phyloP scores from a whole-genome alignment of 805 yeast genomes.

The Saccharomycopsis sp. region DNA sequence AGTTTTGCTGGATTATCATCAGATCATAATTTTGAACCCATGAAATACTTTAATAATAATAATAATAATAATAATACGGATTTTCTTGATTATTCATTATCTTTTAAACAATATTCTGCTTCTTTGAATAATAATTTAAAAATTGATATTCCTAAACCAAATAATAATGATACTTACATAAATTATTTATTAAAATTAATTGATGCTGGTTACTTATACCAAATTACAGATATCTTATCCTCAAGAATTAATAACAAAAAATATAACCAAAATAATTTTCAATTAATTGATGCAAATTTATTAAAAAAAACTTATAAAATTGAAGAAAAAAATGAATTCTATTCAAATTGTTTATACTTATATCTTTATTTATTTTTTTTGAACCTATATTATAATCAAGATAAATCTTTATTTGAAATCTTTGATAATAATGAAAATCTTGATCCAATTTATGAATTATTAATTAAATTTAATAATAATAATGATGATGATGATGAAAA shows the following conservation, averaged over 20 bases:
- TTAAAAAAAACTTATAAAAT: not conserved
- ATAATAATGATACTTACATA: constrained; percentile 6
- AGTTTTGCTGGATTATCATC: not conserved
- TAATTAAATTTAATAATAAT: not conserved
- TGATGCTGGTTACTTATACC: constrained; percentile 13
- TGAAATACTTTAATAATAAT: not conserved
- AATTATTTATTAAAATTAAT: constrained; percentile 8
- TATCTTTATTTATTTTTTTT: constrained; percentile 14
- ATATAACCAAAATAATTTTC: not conserved
- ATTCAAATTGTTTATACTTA: constrained; percentile 12
- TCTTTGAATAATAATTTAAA: not conserved
- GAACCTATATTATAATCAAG: constrained; percentile 8
- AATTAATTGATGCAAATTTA: not conserved
- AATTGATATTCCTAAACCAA: constrained; percentile 5
- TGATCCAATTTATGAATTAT: not conserved
- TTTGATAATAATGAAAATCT: not conserved
- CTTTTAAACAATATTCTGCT: constrained; percentile 1
- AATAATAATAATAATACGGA: too few species aligned
- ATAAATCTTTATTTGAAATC: too few species aligned
- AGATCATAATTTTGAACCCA: not conserved
- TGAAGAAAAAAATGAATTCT: constrained; percentile 7
- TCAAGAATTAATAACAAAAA: constrained; percentile 10
- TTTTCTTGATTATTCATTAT: not conserved
- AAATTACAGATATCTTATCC: constrained; percentile 12
- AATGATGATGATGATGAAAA: too few species aligned